A percentile compares a stretch with the other conserved stretches of the same genome.
Evolutionary conservation across 495 filamentous ascomycete genomes (phyloP).

Genomic region (Emericellopsis terricola): DNA sequence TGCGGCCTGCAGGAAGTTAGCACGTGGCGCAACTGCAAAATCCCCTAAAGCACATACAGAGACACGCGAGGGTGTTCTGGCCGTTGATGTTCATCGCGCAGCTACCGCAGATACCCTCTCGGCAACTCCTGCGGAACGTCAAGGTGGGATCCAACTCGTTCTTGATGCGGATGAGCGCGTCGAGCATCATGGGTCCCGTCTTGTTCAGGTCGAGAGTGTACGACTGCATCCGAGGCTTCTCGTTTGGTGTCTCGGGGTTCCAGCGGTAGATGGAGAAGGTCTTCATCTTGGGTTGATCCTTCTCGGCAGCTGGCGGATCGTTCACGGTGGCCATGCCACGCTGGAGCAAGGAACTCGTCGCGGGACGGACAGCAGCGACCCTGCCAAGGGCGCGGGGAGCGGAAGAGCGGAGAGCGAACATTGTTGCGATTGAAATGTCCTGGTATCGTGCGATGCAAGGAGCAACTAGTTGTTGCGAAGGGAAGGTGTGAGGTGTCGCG

Average conservation of each 20-base stretch:
- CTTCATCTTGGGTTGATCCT: slow-evolving; percentile 58
- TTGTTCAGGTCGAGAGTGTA: slow-evolving; percentile 93
- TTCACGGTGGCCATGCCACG: slow-evolving; percentile 25
- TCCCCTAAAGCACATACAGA: slow-evolving; percentile 50
- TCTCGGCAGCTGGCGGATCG: slow-evolving; percentile 30
- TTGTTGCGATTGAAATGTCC: too few relatives aligned
- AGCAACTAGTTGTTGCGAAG: too few relatives aligned
- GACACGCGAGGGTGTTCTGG: slow-evolving; percentile 86
- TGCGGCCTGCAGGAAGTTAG: slow-evolving; percentile 48
- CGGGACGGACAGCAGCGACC: slow-evolving; percentile 29
- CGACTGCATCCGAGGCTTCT: slow-evolving; percentile 88
- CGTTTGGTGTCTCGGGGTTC: slow-evolving; percentile 78
- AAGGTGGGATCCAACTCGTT: slow-evolving; percentile 95
- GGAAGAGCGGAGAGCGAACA: background rate
- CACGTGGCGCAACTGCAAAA: background rate
- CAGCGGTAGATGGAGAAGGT: slow-evolving; percentile 98
- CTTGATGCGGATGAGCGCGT: slow-evolving; percentile 95
- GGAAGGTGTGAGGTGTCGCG: too few relatives aligned
- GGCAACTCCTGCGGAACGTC: slow-evolving; percentile 85
- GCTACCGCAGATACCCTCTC: slow-evolving; percentile 95
- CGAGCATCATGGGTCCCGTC: slow-evolving; percentile 95
- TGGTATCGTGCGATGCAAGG: too few relatives aligned
- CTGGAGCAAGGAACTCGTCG: slow-evolving; percentile 9
- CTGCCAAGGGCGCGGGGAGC: background rate
- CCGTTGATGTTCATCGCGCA: slow-evolving; percentile 99